These are phyloP conservation scores for Beauveria pseudobassiana DNA, from an alignment of 2,329 filamentous ascomycete species.

Conservation along the genomic window DNA sequence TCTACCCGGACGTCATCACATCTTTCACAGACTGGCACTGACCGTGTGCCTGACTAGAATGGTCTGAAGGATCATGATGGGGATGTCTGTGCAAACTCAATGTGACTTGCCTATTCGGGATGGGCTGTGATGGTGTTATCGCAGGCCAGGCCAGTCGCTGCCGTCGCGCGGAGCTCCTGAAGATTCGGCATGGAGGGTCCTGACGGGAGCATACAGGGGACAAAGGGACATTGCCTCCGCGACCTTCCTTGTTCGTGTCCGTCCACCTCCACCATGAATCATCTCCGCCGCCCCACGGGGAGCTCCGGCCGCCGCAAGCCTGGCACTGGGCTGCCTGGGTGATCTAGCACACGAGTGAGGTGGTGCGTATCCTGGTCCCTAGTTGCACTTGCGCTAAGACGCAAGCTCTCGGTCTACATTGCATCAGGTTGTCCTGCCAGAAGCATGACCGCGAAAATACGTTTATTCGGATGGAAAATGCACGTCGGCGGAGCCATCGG, in stretches of 20 bases:
- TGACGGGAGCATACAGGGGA: background rate
- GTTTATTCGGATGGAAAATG: background rate
- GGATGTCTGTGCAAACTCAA: background rate
- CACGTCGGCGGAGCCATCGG: background rate
- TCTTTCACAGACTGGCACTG: background rate
- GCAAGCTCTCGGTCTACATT: background rate
- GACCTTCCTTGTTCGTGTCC: background rate
- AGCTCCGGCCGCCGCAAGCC: background rate
- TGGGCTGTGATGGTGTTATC: background rate
- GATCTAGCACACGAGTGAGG: background rate
- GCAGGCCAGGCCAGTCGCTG: too few relatives aligned
- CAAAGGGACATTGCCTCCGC: background rate
- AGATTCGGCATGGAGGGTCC: background rate
- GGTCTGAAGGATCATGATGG: background rate
- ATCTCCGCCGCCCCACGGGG: constrained; percentile 4
- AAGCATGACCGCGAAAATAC: background rate
- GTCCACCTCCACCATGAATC: background rate
- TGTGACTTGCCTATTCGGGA: constrained; percentile 4
- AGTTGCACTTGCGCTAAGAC: background rate
- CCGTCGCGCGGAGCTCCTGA: background rate
- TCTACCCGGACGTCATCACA: background rate
- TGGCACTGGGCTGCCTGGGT: background rate
- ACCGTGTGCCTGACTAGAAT: background rate
- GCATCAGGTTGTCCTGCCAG: background rate
- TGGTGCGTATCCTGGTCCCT: background rate